A percentile compares a stretch with the other conserved stretches of the same genome.
Conservation (phyloP, 2,329 filamentous ascomycete species). For the Trichoderma breve region DNA sequence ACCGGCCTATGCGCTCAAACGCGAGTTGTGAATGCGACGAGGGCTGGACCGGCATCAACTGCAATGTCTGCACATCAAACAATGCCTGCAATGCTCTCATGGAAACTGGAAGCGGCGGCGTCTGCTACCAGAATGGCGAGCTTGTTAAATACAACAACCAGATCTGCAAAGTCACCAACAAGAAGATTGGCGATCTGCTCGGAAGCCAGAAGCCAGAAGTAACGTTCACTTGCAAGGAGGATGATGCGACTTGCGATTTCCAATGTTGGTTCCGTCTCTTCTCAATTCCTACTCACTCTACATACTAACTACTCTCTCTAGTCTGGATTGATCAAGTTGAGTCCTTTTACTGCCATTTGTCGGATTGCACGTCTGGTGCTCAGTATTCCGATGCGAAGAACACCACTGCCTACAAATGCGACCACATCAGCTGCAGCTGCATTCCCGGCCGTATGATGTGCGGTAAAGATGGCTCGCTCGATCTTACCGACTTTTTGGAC, state of each 20-base stretch:
- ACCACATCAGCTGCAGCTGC: conserved; percentile 82
- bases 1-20: conserved; percentile 71
- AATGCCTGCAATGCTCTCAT: conserved; percentile 85
- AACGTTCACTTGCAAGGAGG: conserved; percentile 84
- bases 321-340: conserved; percentile 94
- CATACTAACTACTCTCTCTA: conserved; percentile 35
- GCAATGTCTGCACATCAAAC: conserved; percentile 87
- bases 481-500: conserved; percentile 84
- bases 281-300: neutral
- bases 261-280: conserved; percentile 63
- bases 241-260: conserved; percentile 80
- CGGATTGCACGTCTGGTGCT: conserved; percentile 72
- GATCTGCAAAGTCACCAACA: conserved; percentile 96
- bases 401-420: conserved; percentile 79
- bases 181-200: conserved; percentile 84
- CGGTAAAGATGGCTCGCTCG: conserved; percentile 85
- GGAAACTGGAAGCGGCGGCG: conserved; percentile 74
- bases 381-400: conserved; percentile 70
- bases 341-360: conserved; percentile 92
- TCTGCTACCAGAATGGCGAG: conserved; percentile 89
- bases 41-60: conserved; percentile 96
- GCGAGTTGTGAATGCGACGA: conserved; percentile 81
- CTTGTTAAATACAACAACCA: conserved; percentile 95
- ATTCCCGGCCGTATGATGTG: conserved; percentile 92
- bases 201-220: conserved; percentile 85